Conservation (phyloP, 2,329 filamentous ascomycete genomes). For the Onygena corvina region DNA sequence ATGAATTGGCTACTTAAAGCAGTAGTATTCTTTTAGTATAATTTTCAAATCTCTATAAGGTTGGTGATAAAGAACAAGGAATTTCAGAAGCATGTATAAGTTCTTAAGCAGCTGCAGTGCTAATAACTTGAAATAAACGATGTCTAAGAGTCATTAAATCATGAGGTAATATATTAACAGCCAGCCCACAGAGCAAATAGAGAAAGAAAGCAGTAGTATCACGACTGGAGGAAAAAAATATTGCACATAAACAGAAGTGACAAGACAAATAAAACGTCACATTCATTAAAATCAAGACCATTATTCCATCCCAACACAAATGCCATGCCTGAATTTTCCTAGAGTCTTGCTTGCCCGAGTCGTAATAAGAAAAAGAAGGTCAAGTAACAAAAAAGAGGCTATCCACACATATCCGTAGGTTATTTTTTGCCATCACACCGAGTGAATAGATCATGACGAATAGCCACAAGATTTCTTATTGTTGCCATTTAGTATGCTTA, state of each 20-base stretch:
- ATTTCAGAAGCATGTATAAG: background rate
- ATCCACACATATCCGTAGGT: background rate
- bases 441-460: background rate
- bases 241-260: background rate
- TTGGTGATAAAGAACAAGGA: no score
- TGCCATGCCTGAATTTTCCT: slow-evolving; percentile 2
- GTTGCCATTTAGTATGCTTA: slow-evolving; percentile 8
- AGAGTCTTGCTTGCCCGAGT: slow-evolving; percentile 6
- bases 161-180: background rate
- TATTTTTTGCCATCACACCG: background rate
- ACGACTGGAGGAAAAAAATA: background rate
- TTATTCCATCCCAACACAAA: slow-evolving; percentile 4
- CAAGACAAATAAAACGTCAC: background rate
- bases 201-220: background rate
- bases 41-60: no score
- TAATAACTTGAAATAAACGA: background rate
- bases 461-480: background rate
- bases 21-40: no score
- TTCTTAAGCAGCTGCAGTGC: background rate
- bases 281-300: slow-evolving; percentile 2
- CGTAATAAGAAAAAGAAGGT: background rate
- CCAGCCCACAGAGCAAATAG: background rate
- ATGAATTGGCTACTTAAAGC: no score
- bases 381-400: background rate
- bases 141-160: background rate